Base-by-base conservation (phyloP, 495 filamentous ascomycete genomes). In the Immersiella caudata region DNA sequence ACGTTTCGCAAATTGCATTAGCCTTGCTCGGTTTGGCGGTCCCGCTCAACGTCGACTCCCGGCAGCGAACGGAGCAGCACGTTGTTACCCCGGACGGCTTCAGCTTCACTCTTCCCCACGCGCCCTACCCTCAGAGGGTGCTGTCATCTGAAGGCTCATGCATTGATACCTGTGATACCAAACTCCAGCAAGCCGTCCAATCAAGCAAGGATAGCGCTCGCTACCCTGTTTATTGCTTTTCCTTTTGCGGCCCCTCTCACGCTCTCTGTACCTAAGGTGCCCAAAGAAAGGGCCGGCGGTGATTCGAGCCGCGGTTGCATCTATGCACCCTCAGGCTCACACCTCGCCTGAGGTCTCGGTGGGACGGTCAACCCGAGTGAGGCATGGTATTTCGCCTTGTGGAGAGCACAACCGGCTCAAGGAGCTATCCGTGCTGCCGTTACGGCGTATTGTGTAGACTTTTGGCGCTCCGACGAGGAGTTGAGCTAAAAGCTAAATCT, bases 121-220 rank as follows among this genome's bases (percentile, higher is more conserved):
- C 58, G 57, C 33, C 59, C 49, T 22, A 18, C 57, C 64, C 57
- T 67, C 68, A 67, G 51, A 69, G 60, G 33, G 72, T 67, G 40
- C 60, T 63, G 63, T 65, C 70, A 68, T 70, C 72, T 67, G 56
- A 46, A 49, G 25, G 52, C 16, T 70, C 65, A 72, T 76, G 75
- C 73, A 75, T 75, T 77, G 71, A 64, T 74, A 74, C 71, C 75
- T 71, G 73, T 75, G 69, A 64, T 64, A 75, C 75, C 75, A 73
- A 66, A 72, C 71, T 58, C 59, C 26, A 24, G n/a, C 62, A 9
- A 2, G 57, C 62, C 35, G 56, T 24, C 70, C 74, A 70, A 75
- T 71, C 67, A 69, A 55, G 20, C 49, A 25, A 6, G 46, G 65
- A 59, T 24, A 57, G 49, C 29, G 54, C 26, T 21, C 29, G 52